Conservation (phyloP, 148 eudicot species). For the Rheum nobile region DNA sequence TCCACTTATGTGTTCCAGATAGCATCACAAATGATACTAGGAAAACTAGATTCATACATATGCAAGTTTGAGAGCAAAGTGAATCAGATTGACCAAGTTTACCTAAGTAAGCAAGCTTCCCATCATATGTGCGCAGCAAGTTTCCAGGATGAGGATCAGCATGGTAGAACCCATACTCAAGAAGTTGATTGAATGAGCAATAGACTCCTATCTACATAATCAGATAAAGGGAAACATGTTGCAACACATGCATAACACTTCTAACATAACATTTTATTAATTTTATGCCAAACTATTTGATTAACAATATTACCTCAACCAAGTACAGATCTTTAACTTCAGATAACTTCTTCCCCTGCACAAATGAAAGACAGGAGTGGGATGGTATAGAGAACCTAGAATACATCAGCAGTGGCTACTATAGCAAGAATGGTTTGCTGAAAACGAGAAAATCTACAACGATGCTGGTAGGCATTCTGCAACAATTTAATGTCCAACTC, state of each 20-base stretch:
- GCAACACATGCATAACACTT: not conserved
- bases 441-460: not conserved
- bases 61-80: not conserved
- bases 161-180: constrained; percentile 92
- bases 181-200: constrained; percentile 95
- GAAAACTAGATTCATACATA: not conserved
- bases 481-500: not conserved
- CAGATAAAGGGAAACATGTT: not conserved
- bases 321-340: constrained; percentile 88
- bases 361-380: constrained; percentile 5
- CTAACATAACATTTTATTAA: not conserved
- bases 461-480: not conserved
- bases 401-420: not conserved
- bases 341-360: constrained; percentile 74
- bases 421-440: not conserved
- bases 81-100: constrained; percentile 9
- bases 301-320: constrained; percentile 49
- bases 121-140: constrained; percentile 81
- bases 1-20: not conserved
- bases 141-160: constrained; percentile 99
- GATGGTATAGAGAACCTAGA: not conserved
- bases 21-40: not conserved
- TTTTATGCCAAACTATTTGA: not conserved
- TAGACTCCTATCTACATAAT: constrained; percentile 79
- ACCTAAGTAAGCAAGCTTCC: constrained; percentile 95